phyloP scores from a whole-genome alignment of 1,284 basidiomycete species.

The Sanghuangporus weigelae region DNA sequence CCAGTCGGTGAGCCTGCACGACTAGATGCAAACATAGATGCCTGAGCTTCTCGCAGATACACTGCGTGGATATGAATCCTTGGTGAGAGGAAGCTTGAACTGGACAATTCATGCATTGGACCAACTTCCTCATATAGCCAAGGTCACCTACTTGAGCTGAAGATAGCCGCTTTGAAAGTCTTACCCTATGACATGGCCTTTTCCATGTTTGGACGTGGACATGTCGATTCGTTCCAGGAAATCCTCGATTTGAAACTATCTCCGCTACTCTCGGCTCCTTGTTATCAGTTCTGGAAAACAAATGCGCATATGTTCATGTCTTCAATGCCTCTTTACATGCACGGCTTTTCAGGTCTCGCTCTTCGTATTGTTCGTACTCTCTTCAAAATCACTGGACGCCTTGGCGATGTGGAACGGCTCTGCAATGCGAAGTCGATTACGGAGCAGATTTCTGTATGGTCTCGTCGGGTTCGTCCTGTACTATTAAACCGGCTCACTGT shows the following conservation, averaged over 20 bases:
- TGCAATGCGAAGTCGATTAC: slow-evolving; percentile 51
- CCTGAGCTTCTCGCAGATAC: slow-evolving; percentile 38
- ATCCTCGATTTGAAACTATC: slow-evolving; percentile 66
- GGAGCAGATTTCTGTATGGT: slow-evolving; percentile 69
- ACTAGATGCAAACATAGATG: background rate
- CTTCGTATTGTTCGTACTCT: slow-evolving; percentile 61
- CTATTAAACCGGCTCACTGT: slow-evolving; percentile 65
- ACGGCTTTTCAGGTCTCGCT: slow-evolving; percentile 71
- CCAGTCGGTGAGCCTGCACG: slow-evolving; percentile 26
- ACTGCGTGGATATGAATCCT: slow-evolving; percentile 73
- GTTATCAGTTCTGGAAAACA: slow-evolving; percentile 75
- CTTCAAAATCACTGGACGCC: slow-evolving; percentile 57
- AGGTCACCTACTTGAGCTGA: slow-evolving; percentile 77
- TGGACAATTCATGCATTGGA: background rate
- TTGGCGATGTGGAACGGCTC: slow-evolving; percentile 50
- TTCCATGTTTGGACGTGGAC: slow-evolving; percentile 67
- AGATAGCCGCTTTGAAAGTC: slow-evolving; percentile 63
- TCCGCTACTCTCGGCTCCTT: slow-evolving; percentile 68
- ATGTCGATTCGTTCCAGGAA: slow-evolving; percentile 55
- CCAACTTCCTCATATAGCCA: slow-evolving; percentile 35
- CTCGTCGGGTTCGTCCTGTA: slow-evolving; percentile 53
- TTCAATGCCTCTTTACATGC: slow-evolving; percentile 45
- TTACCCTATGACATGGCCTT: slow-evolving; percentile 70
- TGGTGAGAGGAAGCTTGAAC: slow-evolving; percentile 29
- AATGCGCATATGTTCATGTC: slow-evolving; percentile 60